Evolutionary conservation across 2,329 filamentous ascomycete species (phyloP).

Genomic region (Pseudogymnoascus sp.): DNA sequence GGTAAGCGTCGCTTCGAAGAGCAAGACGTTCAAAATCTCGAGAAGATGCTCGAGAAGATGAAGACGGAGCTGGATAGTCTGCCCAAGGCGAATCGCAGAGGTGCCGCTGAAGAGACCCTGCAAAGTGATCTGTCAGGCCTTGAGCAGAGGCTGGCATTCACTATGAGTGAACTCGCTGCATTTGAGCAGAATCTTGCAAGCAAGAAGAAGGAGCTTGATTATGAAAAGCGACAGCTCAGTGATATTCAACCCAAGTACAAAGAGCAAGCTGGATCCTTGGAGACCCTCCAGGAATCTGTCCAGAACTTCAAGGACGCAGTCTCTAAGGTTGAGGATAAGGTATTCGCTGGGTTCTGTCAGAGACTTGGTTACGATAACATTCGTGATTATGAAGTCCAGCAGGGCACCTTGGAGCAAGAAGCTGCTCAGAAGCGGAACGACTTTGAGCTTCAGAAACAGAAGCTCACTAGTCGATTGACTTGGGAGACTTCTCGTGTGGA

Average conservation of each 20-base stretch:
- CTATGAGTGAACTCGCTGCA: slow-evolving; percentile 67
- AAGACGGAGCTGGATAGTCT: slow-evolving; percentile 71
- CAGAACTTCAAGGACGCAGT: slow-evolving; percentile 56
- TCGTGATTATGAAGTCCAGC: slow-evolving; percentile 86
- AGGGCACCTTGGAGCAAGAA: slow-evolving; percentile 87
- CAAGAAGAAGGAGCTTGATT: slow-evolving; percentile 74
- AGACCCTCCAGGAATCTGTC: slow-evolving; percentile 51
- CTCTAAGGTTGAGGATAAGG: slow-evolving; percentile 74
- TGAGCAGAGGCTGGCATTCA: slow-evolving; percentile 65
- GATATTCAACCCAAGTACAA: slow-evolving; percentile 73
- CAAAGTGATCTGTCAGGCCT: slow-evolving; percentile 73
- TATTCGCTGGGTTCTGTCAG: slow-evolving; percentile 80
- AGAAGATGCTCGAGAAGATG: slow-evolving; percentile 66
- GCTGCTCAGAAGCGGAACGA: slow-evolving; percentile 78
- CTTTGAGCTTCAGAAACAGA: slow-evolving; percentile 77
- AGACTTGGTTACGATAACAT: slow-evolving; percentile 83
- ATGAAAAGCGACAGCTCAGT: slow-evolving; percentile 63
- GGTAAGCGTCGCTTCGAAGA: slow-evolving; percentile 82
- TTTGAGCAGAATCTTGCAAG: slow-evolving; percentile 77
- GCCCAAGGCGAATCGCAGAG: slow-evolving; percentile 68
- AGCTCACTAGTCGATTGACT: slow-evolving; percentile 54
- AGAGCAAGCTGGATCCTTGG: slow-evolving; percentile 62
- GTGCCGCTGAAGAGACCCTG: slow-evolving; percentile 71
- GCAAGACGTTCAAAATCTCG: slow-evolving; percentile 78
- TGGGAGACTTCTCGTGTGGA: slow-evolving; percentile 48